A percentile compares a stretch with the other conserved stretches of the same genome.
Conservation (phyloP, 1,284 basidiomycete genomes). For the Trichosporon sp. region DNA sequence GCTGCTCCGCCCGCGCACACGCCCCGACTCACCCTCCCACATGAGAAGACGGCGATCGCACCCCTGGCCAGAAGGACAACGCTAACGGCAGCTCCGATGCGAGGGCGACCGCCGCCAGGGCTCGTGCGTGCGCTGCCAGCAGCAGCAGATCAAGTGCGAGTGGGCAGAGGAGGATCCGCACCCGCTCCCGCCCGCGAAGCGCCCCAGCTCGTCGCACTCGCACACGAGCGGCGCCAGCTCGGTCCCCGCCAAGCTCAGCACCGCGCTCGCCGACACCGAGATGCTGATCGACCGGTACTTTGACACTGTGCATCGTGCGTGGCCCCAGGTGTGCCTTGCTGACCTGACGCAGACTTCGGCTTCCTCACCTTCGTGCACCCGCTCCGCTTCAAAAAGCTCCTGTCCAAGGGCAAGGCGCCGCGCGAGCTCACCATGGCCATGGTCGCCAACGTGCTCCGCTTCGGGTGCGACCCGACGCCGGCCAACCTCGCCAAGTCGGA, state of each 20-base stretch:
- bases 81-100: constrained; percentile 9
- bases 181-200: neutral
- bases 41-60: neutral
- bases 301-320: constrained; percentile 21
- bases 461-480: constrained; percentile 7
- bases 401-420: constrained; percentile 14
- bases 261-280: constrained; percentile 5
- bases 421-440: constrained; percentile 16
- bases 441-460: constrained; percentile 17
- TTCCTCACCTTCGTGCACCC: constrained; percentile 23
- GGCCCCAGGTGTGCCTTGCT: neutral
- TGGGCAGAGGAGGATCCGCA: neutral
- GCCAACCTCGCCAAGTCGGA: constrained; percentile 11
- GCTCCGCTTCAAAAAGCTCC: constrained; percentile 14
- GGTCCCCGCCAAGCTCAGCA: neutral
- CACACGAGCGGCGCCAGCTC: neutral
- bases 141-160: neutral
- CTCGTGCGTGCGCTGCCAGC: constrained; percentile 8
- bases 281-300: constrained; percentile 17
- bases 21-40: neutral
- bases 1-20: too few species aligned
- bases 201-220: neutral
- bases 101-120: constrained; percentile 4
- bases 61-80: neutral
- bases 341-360: constrained; percentile 16